A percentile compares a stretch with the other conserved stretches of the same genome.
Evolutionary conservation across 768 basidiomycete genomes (phyloP).

Genomic region (Tricholoma saponaceum): DNA sequence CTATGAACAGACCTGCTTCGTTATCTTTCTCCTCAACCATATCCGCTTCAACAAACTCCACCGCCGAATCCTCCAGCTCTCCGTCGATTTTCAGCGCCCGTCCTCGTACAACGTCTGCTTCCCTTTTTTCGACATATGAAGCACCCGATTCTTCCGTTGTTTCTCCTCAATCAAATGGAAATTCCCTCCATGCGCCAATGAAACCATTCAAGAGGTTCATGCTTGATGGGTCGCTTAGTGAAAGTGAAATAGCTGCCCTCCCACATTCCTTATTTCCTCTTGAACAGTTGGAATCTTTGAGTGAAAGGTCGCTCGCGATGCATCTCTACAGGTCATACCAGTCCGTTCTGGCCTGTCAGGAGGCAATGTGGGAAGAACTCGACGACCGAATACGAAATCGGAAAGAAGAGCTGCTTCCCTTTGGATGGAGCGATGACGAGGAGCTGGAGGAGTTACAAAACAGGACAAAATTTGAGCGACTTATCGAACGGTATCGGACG

Average conservation of each 20-base stretch:
- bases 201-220: slow-evolving; percentile 34
- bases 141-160: slow-evolving; percentile 15
- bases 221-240: slow-evolving; percentile 44
- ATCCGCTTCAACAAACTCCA: slow-evolving; percentile 35
- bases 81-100: slow-evolving; percentile 21
- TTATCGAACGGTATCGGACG: slow-evolving; percentile 55
- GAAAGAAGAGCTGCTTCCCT: slow-evolving; percentile 44
- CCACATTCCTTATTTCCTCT: slow-evolving; percentile 35
- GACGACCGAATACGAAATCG: slow-evolving; percentile 57
- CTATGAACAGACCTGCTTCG: slow-evolving; percentile 37
- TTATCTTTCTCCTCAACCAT: slow-evolving; percentile 50
- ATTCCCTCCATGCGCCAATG: slow-evolving; percentile 6
- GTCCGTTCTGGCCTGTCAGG: slow-evolving; percentile 59
- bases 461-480: slow-evolving; percentile 54
- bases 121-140: slow-evolving; percentile 26
- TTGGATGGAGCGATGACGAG: slow-evolving; percentile 72
- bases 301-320: slow-evolving; percentile 64
- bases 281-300: slow-evolving; percentile 42
- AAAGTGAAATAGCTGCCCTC: slow-evolving; percentile 31
- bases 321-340: slow-evolving; percentile 65
- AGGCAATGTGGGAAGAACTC: slow-evolving; percentile 77
- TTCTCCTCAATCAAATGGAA: slow-evolving; percentile 6
- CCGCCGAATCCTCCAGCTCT: slow-evolving; percentile 19
- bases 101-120: slow-evolving; percentile 27
- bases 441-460: slow-evolving; percentile 54